Evolutionary conservation across 495 filamentous ascomycete species (phyloP), one percentile per base, ranked within the genome.

Genomic region (Neurospora sublineolata): DNA sequence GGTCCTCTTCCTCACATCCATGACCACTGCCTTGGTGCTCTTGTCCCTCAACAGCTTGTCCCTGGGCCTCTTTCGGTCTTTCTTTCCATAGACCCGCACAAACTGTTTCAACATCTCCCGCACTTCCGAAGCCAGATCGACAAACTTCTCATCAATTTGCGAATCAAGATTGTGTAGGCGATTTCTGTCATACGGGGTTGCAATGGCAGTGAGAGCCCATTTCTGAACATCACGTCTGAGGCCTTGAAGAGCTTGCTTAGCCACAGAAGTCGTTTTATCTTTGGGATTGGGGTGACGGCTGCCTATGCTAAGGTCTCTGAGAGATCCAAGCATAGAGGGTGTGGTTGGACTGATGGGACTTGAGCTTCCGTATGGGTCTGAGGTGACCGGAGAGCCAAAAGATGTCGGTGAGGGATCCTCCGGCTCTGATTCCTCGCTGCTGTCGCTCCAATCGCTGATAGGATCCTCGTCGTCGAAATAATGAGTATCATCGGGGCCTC

Each of bases 391-490:
- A 4, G 52, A 64, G 52, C 52, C 14, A 64, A 64, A 16, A 64
- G 12, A 18, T 30, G 52, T 30, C 52, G 52, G 52, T 4, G 52
- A 64, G 14, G 27, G 52, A 33, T 68, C 52, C 44, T 75, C 76
- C 20, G 82, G 79, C 23, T 83, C 82, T 30, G 85, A 85, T 46
- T 76, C 70, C 18, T 86, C 82, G 12, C 52, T 64, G 69, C 75
- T 79, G 39, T 83, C 81, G 8, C 81, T 84, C 79, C 82, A 85
- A 72, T 86, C 85, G 41, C 84, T 89, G 71, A 91, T 86, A n/a
- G 88, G 82, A 42, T 90, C 89, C 73, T 90, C 90, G 69, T 94
- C 91, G 69, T 96, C 91, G 73, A 97, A 97, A 78, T 97, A 97
- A 71, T 91, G 90, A 14, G 93, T 97, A 74, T 97, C 93, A 72